Conservation (phyloP, 441 rosid species). For the Gossypium aridum region DNA sequence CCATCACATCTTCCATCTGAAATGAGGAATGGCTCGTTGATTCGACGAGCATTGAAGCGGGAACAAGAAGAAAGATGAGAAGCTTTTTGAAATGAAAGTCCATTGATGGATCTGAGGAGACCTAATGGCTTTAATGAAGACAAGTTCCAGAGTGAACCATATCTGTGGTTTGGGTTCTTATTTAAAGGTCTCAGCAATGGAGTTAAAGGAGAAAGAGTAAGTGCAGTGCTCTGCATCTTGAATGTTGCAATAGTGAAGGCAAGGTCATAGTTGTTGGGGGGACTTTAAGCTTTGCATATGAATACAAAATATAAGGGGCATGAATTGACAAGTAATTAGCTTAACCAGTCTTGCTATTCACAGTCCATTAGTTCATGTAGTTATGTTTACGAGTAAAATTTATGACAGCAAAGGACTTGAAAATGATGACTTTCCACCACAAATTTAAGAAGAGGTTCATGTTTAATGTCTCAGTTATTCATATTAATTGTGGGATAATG, state of each 20-base stretch:
- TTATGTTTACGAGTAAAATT: background rate
- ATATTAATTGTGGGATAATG: background rate
- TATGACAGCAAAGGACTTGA: background rate
- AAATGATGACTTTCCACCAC: background rate
- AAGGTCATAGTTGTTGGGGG: background rate
- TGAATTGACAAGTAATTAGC: background rate
- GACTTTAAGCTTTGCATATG: background rate
- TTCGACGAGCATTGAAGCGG: conserved; percentile 4
- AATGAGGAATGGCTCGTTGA: conserved; percentile 11
- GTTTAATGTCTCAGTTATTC: background rate
- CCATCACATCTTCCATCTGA: conserved; percentile 15
- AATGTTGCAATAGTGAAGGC: background rate
- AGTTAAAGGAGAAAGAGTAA: conserved; percentile 28
- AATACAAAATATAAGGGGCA: no score
- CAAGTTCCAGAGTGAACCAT: background rate
- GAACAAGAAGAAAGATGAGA: conserved; percentile 5
- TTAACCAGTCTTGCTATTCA: background rate
- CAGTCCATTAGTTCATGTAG: background rate
- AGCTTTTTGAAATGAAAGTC: conserved; percentile 12
- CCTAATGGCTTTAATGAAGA: conserved; percentile 14
- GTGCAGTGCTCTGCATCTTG: conserved; percentile 37
- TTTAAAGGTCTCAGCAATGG: conserved; percentile 25
- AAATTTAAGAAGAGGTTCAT: background rate
- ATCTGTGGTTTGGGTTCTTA: conserved; percentile 7
- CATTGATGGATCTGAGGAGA: background rate